These are phyloP conservation scores for Naganishia vaughanmartiniae DNA, from an alignment of 768 basidiomycete genomes.

Conservation along the genomic window DNA sequence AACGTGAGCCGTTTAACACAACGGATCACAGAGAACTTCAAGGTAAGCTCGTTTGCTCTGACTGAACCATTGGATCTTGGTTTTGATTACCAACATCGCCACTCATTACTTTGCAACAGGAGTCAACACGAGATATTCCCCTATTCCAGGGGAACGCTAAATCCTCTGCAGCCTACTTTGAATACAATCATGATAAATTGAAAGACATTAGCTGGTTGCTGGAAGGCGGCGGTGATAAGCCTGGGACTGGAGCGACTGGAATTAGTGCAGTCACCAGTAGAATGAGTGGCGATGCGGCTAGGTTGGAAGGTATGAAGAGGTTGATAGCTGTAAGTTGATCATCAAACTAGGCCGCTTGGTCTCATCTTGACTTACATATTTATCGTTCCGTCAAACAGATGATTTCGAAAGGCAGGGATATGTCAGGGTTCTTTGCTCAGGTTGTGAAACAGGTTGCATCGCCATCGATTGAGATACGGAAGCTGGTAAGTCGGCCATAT, in stretches of 20 bases:
- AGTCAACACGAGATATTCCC: constrained; percentile 48
- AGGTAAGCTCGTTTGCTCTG: constrained; percentile 35
- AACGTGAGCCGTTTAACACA: constrained; percentile 44
- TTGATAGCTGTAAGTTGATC: constrained; percentile 76
- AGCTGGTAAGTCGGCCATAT: constrained; percentile 59
- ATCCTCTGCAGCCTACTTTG: constrained; percentile 41
- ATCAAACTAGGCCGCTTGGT: neutral
- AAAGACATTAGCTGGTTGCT: constrained; percentile 81
- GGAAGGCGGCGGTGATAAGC: constrained; percentile 61
- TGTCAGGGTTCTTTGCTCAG: constrained; percentile 89
- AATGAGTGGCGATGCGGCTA: constrained; percentile 71
- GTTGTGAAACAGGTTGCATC: constrained; percentile 97
- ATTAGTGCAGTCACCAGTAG: constrained; percentile 1
- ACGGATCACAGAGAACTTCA: constrained; percentile 50
- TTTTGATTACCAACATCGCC: neutral
- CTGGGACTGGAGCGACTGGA: neutral
- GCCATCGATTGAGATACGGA: constrained; percentile 85
- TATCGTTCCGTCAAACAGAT: constrained; percentile 58
- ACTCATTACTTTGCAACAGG: constrained; percentile 23
- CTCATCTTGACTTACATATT: constrained; percentile 21
- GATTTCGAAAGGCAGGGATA: constrained; percentile 86
- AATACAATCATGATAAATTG: constrained; percentile 68
- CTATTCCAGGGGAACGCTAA: constrained; percentile 41
- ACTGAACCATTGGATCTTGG: neutral
- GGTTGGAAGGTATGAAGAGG: constrained; percentile 90